Percentiles rank a stretch among this genome's conserved stretches.
Conservation (phyloP, 2,329 filamentous ascomycete species). For the Drechmeria coniospora region DNA sequence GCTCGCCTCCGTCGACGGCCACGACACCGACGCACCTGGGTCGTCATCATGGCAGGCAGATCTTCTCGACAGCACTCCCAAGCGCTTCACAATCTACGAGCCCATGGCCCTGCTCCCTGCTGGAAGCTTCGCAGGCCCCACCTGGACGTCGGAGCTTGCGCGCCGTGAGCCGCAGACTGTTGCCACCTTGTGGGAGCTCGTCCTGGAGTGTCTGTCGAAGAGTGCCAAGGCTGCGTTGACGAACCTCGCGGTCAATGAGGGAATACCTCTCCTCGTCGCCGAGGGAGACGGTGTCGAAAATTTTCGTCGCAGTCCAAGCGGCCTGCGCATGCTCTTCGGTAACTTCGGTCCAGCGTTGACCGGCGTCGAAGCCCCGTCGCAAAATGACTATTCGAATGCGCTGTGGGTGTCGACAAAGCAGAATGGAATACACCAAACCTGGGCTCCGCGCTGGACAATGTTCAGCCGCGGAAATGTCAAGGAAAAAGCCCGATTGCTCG, state of each 20-base stretch:
- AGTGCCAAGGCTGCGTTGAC: constrained; percentile 29
- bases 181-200: constrained; percentile 28
- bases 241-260: constrained; percentile 45
- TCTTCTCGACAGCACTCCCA: constrained; percentile 30
- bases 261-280: constrained; percentile 37
- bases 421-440: constrained; percentile 67
- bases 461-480: constrained; percentile 82
- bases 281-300: constrained; percentile 35
- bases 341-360: constrained; percentile 47
- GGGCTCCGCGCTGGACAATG: constrained; percentile 87
- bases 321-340: constrained; percentile 55
- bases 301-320: constrained; percentile 55
- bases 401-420: constrained; percentile 72
- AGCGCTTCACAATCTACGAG: constrained; percentile 44
- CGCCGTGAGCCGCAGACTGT: constrained; percentile 9
- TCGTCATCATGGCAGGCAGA: constrained; percentile 7
- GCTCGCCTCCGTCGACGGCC: constrained; percentile 7
- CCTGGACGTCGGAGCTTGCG: constrained; percentile 24
- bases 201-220: constrained; percentile 31
- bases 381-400: constrained; percentile 44
- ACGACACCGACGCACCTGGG: background rate
- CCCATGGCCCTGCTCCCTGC: constrained; percentile 45
- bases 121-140: constrained; percentile 33
- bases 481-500: constrained; percentile 67
- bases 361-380: constrained; percentile 13